Conservation (phyloP, 805 yeast genomes). For the Kazachstania bromeliacearum region DNA sequence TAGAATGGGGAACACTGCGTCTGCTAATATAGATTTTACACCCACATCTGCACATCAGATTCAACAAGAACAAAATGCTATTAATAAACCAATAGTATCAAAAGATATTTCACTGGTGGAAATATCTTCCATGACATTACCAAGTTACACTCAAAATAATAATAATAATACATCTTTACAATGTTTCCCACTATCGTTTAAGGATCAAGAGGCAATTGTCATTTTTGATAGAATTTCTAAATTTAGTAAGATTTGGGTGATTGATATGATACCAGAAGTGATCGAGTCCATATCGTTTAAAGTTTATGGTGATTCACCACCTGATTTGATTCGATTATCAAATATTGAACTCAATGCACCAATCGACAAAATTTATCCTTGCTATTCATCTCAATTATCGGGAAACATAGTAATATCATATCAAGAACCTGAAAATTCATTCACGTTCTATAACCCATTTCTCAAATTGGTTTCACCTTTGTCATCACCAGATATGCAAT, state of each 20-base stretch:
- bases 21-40: constrained; percentile 19
- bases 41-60: constrained; percentile 17
- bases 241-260: constrained; percentile 42
- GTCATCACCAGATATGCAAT: not conserved
- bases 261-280: constrained; percentile 20
- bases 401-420: not conserved
- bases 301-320: constrained; percentile 23
- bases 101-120: constrained; percentile 68
- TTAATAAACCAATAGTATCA: constrained; percentile 31
- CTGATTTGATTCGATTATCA: constrained; percentile 13
- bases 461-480: constrained; percentile 22
- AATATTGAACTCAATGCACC: not conserved
- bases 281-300: constrained; percentile 20
- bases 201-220: constrained; percentile 53
- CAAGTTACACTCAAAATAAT: constrained; percentile 28
- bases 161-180: constrained; percentile 23
- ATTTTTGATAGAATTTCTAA: constrained; percentile 37
- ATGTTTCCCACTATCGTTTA: constrained; percentile 27
- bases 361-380: not conserved
- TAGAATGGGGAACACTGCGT: constrained; percentile 14
- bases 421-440: constrained; percentile 22
- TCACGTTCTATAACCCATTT: constrained; percentile 28
- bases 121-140: constrained; percentile 36
- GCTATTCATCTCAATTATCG: not conserved
- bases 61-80: not conserved